Evolutionary conservation across 306 rosid species (phyloP).

Genomic region (Cucumis melo): DNA sequence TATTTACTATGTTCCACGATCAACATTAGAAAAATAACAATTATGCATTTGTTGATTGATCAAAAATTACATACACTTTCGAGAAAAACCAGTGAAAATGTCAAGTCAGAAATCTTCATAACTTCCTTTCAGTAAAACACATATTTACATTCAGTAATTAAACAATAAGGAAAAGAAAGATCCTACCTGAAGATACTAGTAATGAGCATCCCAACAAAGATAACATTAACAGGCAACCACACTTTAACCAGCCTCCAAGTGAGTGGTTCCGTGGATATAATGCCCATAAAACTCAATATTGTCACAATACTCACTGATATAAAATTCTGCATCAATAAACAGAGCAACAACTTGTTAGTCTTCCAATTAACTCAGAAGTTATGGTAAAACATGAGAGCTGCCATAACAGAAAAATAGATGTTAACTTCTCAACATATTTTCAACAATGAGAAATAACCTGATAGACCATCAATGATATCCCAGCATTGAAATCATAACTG

Average conservation of each 20-base stretch:
- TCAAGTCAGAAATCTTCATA: neutral
- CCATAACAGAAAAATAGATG: neutral
- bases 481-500: slow-evolving; percentile 79
- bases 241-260: slow-evolving; percentile 88
- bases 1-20: neutral
- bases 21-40: neutral
- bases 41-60: neutral
- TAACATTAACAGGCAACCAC: slow-evolving; percentile 89
- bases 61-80: neutral
- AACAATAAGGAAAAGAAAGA: neutral
- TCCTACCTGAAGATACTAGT: slow-evolving; percentile 98
- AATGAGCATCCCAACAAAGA: slow-evolving; percentile 91
- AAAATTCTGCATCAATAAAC: slow-evolving; percentile 60
- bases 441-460: slow-evolving; percentile 42
- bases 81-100: neutral
- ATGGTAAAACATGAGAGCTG: neutral
- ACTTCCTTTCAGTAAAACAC: neutral
- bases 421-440: neutral
- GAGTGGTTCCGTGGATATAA: slow-evolving; percentile 75
- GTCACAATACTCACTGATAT: slow-evolving; percentile 73
- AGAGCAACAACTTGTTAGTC: slow-evolving; percentile 8
- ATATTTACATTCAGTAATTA: neutral
- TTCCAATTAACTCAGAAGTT: neutral
- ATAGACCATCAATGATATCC: slow-evolving; percentile 81
- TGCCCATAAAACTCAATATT: slow-evolving; percentile 50